Conservation (phyloP, 2,329 filamentous ascomycete genomes). For the Paramyrothecium roridum region DNA sequence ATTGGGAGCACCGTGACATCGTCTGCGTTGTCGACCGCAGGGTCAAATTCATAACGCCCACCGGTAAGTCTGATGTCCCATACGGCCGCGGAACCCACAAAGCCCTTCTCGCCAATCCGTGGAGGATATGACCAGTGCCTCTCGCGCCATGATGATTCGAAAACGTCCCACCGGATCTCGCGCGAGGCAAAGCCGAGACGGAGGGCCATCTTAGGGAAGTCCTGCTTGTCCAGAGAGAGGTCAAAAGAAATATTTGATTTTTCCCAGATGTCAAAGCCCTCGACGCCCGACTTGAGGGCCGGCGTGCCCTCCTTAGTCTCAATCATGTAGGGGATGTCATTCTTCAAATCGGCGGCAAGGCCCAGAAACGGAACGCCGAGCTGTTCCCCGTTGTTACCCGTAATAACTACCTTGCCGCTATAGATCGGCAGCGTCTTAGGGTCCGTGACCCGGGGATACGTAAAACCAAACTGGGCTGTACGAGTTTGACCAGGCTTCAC, state of each 20-base stretch:
- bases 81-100: not conserved
- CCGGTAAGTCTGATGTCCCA: too few species aligned
- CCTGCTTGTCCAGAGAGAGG: not conserved
- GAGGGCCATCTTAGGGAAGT: conserved; percentile 10
- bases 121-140: not conserved
- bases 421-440: conserved; percentile 20
- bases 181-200: not conserved
- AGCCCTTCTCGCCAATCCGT: not conserved
- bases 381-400: conserved; percentile 22
- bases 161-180: not conserved
- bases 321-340: not conserved
- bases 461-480: not conserved
- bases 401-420: conserved; percentile 28
- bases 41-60: not conserved
- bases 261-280: not conserved
- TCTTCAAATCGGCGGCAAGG: not conserved
- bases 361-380: conserved; percentile 25
- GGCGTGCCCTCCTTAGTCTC: too few species aligned
- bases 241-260: not conserved
- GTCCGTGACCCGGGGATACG: too few species aligned
- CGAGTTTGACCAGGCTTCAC: too few species aligned
- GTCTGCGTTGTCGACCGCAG: not conserved
- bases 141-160: not conserved
- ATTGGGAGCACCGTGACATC: not conserved
- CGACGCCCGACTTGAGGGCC: not conserved